Conservation (phyloP, 2,329 filamentous ascomycete species). For the Albifimbria verrucaria region DNA sequence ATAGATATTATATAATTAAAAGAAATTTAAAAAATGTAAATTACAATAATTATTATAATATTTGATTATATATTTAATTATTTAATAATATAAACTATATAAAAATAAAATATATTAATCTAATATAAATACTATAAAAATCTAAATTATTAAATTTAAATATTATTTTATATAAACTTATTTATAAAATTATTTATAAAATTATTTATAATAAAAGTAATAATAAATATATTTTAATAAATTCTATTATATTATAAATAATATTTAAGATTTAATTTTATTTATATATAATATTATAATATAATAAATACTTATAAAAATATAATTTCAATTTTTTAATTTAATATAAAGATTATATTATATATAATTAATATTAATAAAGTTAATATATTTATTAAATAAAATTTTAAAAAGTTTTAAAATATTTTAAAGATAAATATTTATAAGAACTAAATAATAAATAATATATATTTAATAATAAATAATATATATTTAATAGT, state of each 20-base stretch:
- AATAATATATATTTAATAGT: background rate
- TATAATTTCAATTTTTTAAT: background rate
- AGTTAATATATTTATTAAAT: background rate
- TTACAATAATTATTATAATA: background rate
- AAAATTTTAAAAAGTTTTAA: background rate
- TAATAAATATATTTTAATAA: background rate
- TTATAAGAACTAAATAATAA: background rate
- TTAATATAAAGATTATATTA: background rate
- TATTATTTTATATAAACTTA: background rate
- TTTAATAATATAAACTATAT: background rate
- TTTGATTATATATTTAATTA: slow-evolving; percentile 2
- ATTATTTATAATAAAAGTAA: slow-evolving; percentile 1
- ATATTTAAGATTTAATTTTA: background rate
- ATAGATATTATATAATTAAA: background rate
- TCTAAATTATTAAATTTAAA: background rate
- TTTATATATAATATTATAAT: background rate
- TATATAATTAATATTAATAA: background rate
- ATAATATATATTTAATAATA: no score
- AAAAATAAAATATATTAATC: background rate
- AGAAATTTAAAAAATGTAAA: background rate
- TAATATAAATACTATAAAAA: background rate
- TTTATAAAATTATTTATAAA: background rate
- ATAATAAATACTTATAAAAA: background rate
- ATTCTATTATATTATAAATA: no score
- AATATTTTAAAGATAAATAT: background rate